phyloP scores from a whole-genome alignment of 148 eudicot species.

The Cornus controversa region DNA sequence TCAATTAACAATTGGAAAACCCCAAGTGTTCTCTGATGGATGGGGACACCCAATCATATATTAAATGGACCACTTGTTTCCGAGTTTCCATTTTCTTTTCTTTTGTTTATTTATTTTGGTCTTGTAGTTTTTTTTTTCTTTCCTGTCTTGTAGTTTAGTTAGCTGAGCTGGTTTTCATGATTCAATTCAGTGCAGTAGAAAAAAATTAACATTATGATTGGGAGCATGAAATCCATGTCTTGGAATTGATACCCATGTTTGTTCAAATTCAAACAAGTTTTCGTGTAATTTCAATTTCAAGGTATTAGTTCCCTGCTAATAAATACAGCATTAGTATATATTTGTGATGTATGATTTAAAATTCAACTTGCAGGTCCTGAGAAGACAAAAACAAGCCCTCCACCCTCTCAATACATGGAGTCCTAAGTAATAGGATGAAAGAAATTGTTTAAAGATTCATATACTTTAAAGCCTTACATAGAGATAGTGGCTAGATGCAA shows the following conservation, averaged over 20 bases:
- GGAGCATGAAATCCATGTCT: no score
- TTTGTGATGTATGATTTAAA: neutral
- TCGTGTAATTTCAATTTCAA: no score
- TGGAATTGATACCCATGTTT: no score
- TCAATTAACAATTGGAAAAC: neutral
- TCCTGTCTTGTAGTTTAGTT: neutral
- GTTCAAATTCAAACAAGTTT: no score
- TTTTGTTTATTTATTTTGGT: neutral
- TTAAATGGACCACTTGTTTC: neutral
- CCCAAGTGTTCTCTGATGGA: neutral
- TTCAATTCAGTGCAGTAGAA: neutral
- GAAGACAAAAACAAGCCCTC: slow-evolving; percentile 67
- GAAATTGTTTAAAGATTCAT: neutral
- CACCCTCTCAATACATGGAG: slow-evolving; percentile 76
- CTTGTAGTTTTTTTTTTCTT: neutral
- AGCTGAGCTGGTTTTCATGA: neutral
- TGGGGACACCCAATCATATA: neutral
- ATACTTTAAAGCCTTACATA: neutral
- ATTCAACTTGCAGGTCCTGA: slow-evolving; percentile 45
- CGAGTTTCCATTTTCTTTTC: neutral
- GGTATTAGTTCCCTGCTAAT: no score
- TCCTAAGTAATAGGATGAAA: slow-evolving; percentile 25
- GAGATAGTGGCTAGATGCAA: slow-evolving; percentile 11
- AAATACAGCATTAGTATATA: neutral
- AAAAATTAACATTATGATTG: no score